Base-by-base conservation (phyloP, 208 protist species). In the Kentomonas sorsogonicus region DNA sequence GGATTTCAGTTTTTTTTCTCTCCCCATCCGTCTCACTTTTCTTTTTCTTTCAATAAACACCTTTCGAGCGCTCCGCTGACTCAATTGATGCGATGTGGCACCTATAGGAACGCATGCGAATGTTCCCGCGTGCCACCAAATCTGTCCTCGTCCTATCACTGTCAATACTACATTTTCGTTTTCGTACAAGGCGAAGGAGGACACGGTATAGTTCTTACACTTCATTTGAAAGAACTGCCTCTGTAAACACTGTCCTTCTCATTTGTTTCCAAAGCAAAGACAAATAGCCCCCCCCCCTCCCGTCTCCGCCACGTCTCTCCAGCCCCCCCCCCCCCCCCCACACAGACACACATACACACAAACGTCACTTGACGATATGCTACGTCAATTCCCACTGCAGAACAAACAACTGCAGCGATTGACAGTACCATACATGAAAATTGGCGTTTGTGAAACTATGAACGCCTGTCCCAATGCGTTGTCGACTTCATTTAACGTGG, bases 401-500 rank as follows among this genome's bases (percentile, higher is more conserved):
- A 58, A 90, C 60, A 93, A 91, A 44, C 81, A 77, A 47, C 57
- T 93, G 83, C 68, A 75, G 55, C 72, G 72, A 20, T 58, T 90
- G 16, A 66, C 47, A 27, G 47, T 87, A 45, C 82, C 83, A 0
- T 93, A 84, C 60, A 54, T 91, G 25, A 15, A 52, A 2, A 66
- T 93, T 18, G 86, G 86, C 43, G 75, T 71, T 18, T 89, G 86
- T 55, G 86, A 93, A 38, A 45, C 91, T 2, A 89, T 93, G 80
- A 93, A 93, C 47, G 72, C 72, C 13, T 56, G 74, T n/a, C 45
- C 36, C 6, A 60, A 57, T 41, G 72, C 73, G 47, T 67, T 74
- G 40, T 81, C 83, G 66, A 77, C 78, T 26, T 82, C 79, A 31
- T 93, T 93, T 45, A 69, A 66, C 47, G 57, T 76, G 0, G 74